Percentiles rank a stretch among this genome's conserved stretches.
Conservation (phyloP, 352 stramenopile genomes). For the Phytophthora palmivora region DNA sequence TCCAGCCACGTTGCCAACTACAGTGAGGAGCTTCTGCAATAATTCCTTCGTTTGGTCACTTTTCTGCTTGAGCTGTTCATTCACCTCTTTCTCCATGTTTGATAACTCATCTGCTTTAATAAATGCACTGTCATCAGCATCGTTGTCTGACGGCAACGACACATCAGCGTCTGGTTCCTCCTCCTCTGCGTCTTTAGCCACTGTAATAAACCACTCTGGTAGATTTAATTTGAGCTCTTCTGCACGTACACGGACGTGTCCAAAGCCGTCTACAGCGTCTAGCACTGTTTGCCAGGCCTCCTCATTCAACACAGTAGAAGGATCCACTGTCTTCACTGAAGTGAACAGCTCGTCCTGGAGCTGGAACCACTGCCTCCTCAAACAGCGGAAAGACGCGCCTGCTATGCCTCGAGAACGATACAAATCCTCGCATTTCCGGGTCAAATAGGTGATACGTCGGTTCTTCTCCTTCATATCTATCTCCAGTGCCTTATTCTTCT, state of each 20-base stretch:
- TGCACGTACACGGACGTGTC: constrained; percentile 43
- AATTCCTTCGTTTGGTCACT: constrained; percentile 41
- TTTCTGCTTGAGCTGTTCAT: constrained; percentile 48
- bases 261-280: constrained; percentile 49
- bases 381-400: constrained; percentile 58
- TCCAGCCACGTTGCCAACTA: constrained; percentile 20
- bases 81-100: constrained; percentile 47
- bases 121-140: constrained; percentile 30
- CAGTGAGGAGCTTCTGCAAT: constrained; percentile 46
- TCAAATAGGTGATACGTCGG: constrained; percentile 72
- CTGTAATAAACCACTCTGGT: constrained; percentile 77
- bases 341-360: constrained; percentile 65
- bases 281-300: constrained; percentile 47
- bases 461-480: constrained; percentile 87
- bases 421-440: constrained; percentile 71
- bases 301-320: constrained; percentile 19
- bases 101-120: constrained; percentile 48
- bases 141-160: constrained; percentile 37
- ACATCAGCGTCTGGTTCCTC: constrained; percentile 40
- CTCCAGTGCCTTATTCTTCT: constrained; percentile 79
- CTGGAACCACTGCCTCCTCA: constrained; percentile 72
- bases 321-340: constrained; percentile 34
- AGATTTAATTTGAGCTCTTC: constrained; percentile 60
- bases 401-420: constrained; percentile 61
- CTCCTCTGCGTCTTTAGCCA: constrained; percentile 56